Percentiles rank a stretch among this genome's conserved stretches.
Evolutionary conservation across 2,329 filamentous ascomycete genomes (phyloP).

Genomic region (Cladosporium sp.): DNA sequence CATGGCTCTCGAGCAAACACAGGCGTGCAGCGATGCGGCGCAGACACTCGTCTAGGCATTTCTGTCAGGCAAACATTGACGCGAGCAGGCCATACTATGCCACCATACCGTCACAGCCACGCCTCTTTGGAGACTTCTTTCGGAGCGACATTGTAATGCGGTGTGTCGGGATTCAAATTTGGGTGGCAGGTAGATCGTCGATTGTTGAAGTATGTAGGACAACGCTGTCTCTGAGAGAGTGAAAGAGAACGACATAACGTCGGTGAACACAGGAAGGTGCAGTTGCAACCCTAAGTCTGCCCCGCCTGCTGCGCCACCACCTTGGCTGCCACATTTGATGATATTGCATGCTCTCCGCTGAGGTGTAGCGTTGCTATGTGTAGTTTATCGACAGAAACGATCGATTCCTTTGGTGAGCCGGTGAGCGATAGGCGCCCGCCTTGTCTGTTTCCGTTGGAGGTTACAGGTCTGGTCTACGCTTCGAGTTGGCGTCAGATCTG

Average conservation of each 20-base stretch:
- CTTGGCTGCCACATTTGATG: not conserved
- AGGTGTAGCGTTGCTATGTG: not conserved
- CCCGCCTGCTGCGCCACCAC: not conserved
- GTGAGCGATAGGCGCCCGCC: too few relatives aligned
- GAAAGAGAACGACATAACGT: too few relatives aligned
- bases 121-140: not conserved
- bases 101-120: not conserved
- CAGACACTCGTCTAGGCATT: slow-evolving; percentile 8
- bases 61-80: not conserved
- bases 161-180: not conserved
- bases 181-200: not conserved
- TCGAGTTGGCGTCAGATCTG: too few relatives aligned
- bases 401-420: too few relatives aligned
- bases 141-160: not conserved
- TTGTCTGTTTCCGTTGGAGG: too few relatives aligned
- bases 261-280: not conserved
- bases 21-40: slow-evolving; percentile 16
- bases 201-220: not conserved
- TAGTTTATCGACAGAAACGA: not conserved
- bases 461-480: too few relatives aligned
- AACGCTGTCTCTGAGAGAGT: not conserved
- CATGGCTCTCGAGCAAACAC: not conserved
- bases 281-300: not conserved
- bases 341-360: not conserved
- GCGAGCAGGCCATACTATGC: not conserved